Percentiles rank a stretch among this genome's conserved stretches.
phyloP scores from a whole-genome alignment of 1,139 yeast genomes.

The Debaryomycetaceae sp. region DNA sequence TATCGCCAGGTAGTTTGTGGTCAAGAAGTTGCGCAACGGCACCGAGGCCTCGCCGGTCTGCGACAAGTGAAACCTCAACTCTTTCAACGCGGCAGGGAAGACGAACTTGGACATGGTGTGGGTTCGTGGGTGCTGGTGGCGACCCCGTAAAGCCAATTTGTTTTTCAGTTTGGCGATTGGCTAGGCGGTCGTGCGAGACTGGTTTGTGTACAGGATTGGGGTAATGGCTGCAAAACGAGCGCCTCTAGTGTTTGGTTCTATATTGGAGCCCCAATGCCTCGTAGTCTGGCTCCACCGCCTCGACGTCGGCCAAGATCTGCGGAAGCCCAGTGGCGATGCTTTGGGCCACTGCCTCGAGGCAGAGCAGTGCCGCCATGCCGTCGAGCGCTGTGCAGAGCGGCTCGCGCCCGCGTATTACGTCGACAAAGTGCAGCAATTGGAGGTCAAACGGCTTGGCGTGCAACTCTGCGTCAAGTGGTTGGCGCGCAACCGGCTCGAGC shows the following conservation, averaged over 20 bases:
- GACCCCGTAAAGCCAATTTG: too few relatives aligned
- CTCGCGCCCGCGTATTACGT: constrained; percentile 25
- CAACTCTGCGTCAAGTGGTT: constrained; percentile 14
- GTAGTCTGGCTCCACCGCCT: constrained; percentile 22
- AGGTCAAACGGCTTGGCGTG: constrained; percentile 43
- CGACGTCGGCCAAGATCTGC: constrained; percentile 24
- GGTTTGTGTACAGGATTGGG: too few relatives aligned
- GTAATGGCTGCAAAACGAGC: too few relatives aligned
- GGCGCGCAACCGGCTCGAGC: constrained; percentile 8
- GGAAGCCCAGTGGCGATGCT: constrained; percentile 35
- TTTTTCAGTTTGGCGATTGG: neutral
- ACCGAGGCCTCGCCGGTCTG: constrained; percentile 70
- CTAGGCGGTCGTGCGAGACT: constrained; percentile 1
- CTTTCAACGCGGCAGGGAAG: constrained; percentile 64
- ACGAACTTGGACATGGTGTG: constrained; percentile 50
- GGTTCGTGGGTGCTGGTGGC: too few relatives aligned
- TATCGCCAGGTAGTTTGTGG: constrained; percentile 56
- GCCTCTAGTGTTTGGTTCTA: neutral
- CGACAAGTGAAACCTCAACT: constrained; percentile 74
- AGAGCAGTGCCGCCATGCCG: constrained; percentile 32
- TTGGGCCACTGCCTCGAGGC: constrained; percentile 31
- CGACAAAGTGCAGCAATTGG: constrained; percentile 36
- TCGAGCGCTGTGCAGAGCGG: constrained; percentile 36
- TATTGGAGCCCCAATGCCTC: constrained; percentile 14
- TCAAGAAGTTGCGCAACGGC: constrained; percentile 60